Percentiles rank a stretch among this genome's conserved stretches.
Conservation (phyloP, 805 yeast species). For the Cyberlindnera mississippiensis region DNA sequence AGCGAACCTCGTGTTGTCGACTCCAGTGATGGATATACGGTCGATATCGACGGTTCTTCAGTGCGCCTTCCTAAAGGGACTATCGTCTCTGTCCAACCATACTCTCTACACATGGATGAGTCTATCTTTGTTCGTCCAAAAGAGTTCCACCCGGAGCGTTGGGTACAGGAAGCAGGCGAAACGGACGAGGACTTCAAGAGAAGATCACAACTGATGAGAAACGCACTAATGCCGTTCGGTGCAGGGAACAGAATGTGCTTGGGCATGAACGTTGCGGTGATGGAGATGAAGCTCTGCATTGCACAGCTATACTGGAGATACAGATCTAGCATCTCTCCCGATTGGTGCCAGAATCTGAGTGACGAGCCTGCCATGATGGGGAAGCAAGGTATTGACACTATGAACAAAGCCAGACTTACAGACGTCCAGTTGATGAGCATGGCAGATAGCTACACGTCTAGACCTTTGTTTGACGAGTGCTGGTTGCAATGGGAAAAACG, state of each 20-base stretch:
- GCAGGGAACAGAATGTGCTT: constrained; percentile 72
- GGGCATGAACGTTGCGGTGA: constrained; percentile 64
- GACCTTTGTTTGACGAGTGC: constrained; percentile 50
- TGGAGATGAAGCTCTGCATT: constrained; percentile 58
- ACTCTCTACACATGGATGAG: constrained; percentile 53
- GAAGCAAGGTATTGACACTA: constrained; percentile 6
- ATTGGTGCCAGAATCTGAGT: constrained; percentile 40
- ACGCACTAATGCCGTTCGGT: constrained; percentile 64
- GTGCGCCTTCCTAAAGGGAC: constrained; percentile 49
- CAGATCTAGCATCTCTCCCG: constrained; percentile 34
- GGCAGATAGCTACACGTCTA: constrained; percentile 53
- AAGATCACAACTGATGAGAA: constrained; percentile 43
- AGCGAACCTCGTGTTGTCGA: constrained; percentile 60
- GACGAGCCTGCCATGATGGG: constrained; percentile 28
- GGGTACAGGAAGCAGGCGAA: constrained; percentile 45
- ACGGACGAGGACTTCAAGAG: constrained; percentile 30
- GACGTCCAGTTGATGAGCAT: constrained; percentile 50
- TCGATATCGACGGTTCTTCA: constrained; percentile 18
- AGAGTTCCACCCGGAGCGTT: constrained; percentile 55
- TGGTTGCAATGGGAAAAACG: constrained; percentile 34
- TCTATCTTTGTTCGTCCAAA: constrained; percentile 45
- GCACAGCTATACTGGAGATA: constrained; percentile 52
- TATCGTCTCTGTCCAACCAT: constrained; percentile 60
- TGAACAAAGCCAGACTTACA: constrained; percentile 18
- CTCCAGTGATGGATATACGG: constrained; percentile 15